phyloP scores from a whole-genome alignment of 495 filamentous ascomycete species.

The Halenospora varia region DNA sequence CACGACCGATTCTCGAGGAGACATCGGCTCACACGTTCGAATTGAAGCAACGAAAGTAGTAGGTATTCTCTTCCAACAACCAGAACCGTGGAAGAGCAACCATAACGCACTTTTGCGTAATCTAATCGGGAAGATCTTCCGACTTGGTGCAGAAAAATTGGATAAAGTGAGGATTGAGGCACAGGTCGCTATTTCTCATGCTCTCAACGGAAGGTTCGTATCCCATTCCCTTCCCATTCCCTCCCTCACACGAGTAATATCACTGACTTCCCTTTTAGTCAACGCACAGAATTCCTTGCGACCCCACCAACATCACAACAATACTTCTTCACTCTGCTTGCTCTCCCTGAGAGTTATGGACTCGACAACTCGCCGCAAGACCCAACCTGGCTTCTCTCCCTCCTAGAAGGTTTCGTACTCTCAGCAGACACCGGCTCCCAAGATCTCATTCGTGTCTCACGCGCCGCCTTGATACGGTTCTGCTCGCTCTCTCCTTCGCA shows the following conservation, averaged over 20 bases:
- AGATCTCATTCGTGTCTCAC: slow-evolving; percentile 67
- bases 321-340: slow-evolving; percentile 49
- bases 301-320: slow-evolving; percentile 32
- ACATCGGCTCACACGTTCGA: slow-evolving; percentile 81
- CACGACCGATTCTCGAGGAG: slow-evolving; percentile 78
- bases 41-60: slow-evolving; percentile 66
- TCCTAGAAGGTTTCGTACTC: slow-evolving; percentile 74
- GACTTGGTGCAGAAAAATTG: slow-evolving; percentile 80
- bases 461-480: slow-evolving; percentile 60
- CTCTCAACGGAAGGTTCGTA: not conserved
- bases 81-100: not conserved
- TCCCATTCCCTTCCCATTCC: too few species aligned
- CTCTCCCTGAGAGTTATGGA: slow-evolving; percentile 26
- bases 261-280: not conserved
- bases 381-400: slow-evolving; percentile 21
- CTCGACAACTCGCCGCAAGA: not conserved
- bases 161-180: slow-evolving; percentile 79
- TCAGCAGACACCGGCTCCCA: slow-evolving; percentile 84
- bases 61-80: not conserved
- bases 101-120: slow-evolving; percentile 7
- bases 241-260: too few species aligned
- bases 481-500: slow-evolving; percentile 29
- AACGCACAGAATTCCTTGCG: not conserved
- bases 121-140: slow-evolving; percentile 43
- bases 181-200: slow-evolving; percentile 39